These are phyloP conservation scores for Candida chauliodis DNA, from an alignment of 805 yeast species.

Conservation along the genomic window DNA sequence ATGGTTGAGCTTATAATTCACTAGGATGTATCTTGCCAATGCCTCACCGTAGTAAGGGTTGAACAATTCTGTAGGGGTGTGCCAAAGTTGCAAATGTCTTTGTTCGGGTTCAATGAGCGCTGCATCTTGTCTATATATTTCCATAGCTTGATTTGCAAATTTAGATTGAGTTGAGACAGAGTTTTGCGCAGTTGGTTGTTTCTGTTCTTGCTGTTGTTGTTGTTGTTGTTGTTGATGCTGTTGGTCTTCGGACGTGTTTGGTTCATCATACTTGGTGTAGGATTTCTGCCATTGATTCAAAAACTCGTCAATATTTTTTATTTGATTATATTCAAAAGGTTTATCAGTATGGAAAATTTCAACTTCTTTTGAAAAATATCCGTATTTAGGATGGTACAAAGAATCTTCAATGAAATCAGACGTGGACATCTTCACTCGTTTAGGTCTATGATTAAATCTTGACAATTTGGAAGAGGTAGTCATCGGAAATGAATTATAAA, in stretches of 20 bases:
- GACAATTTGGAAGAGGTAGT: slow-evolving; percentile 32
- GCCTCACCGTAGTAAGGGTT: slow-evolving; percentile 85
- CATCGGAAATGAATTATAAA: slow-evolving; percentile 33
- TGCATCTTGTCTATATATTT: slow-evolving; percentile 23
- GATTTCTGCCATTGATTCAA: slow-evolving; percentile 64
- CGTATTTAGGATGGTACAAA: slow-evolving; percentile 75
- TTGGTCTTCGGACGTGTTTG: neutral
- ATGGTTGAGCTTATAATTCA: slow-evolving; percentile 62
- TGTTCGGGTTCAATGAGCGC: slow-evolving; percentile 19
- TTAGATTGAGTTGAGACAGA: slow-evolving; percentile 16
- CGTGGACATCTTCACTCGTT: slow-evolving; percentile 62
- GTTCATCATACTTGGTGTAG: slow-evolving; percentile 49
- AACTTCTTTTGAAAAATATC: slow-evolving; percentile 76
- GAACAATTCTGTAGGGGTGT: slow-evolving; percentile 84
- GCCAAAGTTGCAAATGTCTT: slow-evolving; percentile 71
- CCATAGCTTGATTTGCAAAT: slow-evolving; percentile 26
- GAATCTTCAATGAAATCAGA: slow-evolving; percentile 84
- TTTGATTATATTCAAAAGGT: slow-evolving; percentile 59
- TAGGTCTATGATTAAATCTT: slow-evolving; percentile 47
- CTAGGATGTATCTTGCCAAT: slow-evolving; percentile 72
- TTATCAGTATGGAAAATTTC: slow-evolving; percentile 66
- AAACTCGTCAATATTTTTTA: slow-evolving; percentile 66
- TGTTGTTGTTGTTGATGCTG: too few species aligned
- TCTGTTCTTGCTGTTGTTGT: too few species aligned
- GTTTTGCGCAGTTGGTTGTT: neutral